Evolutionary conservation across 257 asterid species (phyloP).

Genomic region (Galeopsis tetrahit): DNA sequence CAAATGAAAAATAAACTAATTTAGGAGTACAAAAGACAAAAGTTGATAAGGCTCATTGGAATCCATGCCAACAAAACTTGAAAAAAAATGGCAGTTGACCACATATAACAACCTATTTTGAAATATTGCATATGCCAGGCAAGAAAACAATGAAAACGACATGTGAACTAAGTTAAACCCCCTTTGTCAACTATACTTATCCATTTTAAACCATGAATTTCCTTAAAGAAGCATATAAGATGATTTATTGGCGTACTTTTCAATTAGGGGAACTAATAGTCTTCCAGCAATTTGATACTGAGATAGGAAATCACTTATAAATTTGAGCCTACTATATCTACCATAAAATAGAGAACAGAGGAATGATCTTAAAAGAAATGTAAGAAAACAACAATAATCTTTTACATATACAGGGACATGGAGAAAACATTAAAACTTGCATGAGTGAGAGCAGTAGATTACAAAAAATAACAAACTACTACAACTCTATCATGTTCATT

Average conservation of each 20-base stretch:
- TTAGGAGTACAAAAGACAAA: background rate
- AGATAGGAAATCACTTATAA: slow-evolving; percentile 11
- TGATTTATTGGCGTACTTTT: background rate
- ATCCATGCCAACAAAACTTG: background rate
- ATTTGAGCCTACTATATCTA: background rate
- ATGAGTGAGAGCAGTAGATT: background rate
- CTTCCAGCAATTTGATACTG: background rate
- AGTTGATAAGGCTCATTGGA: background rate
- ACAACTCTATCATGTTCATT: slow-evolving; percentile 3
- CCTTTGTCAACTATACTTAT: background rate
- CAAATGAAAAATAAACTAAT: background rate
- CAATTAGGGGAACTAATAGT: background rate
- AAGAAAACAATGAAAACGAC: background rate
- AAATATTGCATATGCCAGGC: background rate
- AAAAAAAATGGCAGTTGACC: background rate
- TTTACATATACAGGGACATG: background rate
- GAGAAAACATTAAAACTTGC: background rate
- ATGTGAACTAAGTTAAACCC: background rate
- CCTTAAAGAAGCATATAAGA: slow-evolving; percentile 1
- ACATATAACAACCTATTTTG: background rate
- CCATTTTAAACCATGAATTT: background rate
- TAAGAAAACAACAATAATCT: background rate
- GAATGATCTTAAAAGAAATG: background rate
- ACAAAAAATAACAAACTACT: background rate
- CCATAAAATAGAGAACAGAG: background rate